Base-by-base conservation (phyloP, 1,284 basidiomycete species). In the Puccinia triticina region DNA sequence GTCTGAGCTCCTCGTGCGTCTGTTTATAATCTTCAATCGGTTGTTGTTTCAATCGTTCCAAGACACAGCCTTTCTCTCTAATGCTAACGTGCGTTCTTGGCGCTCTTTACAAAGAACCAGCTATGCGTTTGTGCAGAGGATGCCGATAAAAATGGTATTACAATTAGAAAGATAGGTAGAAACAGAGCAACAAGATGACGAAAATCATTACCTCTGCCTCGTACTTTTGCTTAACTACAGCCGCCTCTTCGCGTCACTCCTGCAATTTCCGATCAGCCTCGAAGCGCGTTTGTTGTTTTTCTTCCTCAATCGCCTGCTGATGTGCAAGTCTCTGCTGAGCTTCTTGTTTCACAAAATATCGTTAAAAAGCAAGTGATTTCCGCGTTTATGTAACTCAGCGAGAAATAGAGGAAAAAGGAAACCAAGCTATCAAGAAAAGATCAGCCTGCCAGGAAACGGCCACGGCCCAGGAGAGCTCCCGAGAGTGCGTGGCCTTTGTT, bases 291-390 rank as follows among this genome's bases (percentile, higher is more conserved):
- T 59, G 50, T 29, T 72, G 48, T 23, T 80, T 80, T 80, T 72
- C 77, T 55, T 71, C n/a, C 29, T 80, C 77, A 55, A 80, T 71
- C 43, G 23, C 37, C 77, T 80, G 67, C 43, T 80, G 77, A n/a
- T 80, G 77, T 80, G 34, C 29, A 40, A 71, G n/a, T 48, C 77
- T 57, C 64, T 71, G 67, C 26, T 67, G 18, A 57, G 53, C 77
- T 48, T 71, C 67, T 67, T 80, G 55, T 57, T 71, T 21, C 61
- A 66, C 12, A 32, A 77, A 66, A 2, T 23, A 46, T 37, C 46
- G 34, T 12, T 12, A 23, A 11, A 61, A 66, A 26, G 23, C 32
- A 34, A 12, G 18, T 55, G 5, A 37, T 5, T 53, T 46, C 46
- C 29, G 46, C 46, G 40, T 46, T 40, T 37, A 18, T 71, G 5